These are phyloP conservation scores for Phytophthora nicotianae DNA, from an alignment of 352 stramenopile species.

Conservation along the genomic window DNA sequence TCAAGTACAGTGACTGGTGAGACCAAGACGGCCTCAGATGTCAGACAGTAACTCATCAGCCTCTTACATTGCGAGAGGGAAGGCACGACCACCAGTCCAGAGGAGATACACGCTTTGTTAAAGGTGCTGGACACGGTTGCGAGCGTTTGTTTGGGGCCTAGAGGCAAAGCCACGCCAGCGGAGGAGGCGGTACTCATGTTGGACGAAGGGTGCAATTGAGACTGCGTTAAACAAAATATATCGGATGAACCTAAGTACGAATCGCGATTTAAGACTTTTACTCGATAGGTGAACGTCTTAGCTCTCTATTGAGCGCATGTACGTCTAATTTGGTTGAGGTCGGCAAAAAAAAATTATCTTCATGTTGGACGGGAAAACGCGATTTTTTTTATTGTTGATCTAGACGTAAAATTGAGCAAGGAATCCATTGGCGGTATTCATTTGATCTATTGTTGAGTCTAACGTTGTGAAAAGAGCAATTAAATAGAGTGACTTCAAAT, in stretches of 20 bases:
- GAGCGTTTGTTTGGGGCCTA: too few species aligned
- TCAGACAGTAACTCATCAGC: too few species aligned
- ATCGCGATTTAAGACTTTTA: constrained; percentile 6
- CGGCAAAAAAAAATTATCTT: constrained; percentile 2
- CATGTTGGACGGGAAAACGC: background rate
- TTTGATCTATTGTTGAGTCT: constrained; percentile 8
- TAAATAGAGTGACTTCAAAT: background rate
- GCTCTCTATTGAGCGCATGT: background rate
- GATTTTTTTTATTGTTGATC: constrained; percentile 1
- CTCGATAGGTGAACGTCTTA: background rate
- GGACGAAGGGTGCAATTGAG: too few species aligned
- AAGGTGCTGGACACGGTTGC: too few species aligned
- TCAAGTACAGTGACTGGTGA: too few species aligned
- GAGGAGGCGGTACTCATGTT: too few species aligned
- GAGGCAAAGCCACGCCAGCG: too few species aligned
- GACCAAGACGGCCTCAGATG: too few species aligned
- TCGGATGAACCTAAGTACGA: constrained; percentile 3
- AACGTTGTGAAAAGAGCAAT: background rate
- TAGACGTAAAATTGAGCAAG: background rate
- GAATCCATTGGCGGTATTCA: background rate
- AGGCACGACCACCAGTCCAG: too few species aligned
- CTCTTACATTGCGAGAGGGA: too few species aligned
- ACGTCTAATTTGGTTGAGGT: background rate
- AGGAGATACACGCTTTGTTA: too few species aligned
- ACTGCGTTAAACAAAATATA: constrained; percentile 1